phyloP scores from a whole-genome alignment of 2,329 filamentous ascomycete species.

The Cadophora sp. region DNA sequence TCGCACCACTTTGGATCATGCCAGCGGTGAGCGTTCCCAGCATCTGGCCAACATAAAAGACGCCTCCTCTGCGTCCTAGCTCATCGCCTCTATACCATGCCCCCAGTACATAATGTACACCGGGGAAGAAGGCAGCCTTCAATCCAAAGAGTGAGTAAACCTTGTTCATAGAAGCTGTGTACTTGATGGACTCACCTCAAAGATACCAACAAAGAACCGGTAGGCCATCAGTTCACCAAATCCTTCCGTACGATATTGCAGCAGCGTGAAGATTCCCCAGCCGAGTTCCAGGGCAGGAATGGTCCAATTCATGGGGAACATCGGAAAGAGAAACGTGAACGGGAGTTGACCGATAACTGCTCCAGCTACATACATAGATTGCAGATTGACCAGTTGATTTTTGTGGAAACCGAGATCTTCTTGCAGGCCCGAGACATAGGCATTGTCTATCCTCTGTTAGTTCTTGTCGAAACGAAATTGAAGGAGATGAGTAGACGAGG shows the following conservation, averaged over 20 bases:
- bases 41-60: constrained; percentile 39
- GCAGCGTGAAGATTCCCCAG: constrained; percentile 40
- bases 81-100: constrained; percentile 47
- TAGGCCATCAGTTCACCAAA: constrained; percentile 59
- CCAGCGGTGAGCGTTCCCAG: constrained; percentile 38
- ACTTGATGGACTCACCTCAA: constrained; percentile 49
- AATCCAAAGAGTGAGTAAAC: background rate
- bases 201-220: constrained; percentile 60
- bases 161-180: too few relatives aligned
- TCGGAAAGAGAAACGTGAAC: constrained; percentile 40
- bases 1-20: constrained; percentile 36
- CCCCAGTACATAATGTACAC: constrained; percentile 46
- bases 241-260: constrained; percentile 46
- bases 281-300: constrained; percentile 39
- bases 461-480: background rate
- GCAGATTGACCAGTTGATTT: constrained; percentile 53
- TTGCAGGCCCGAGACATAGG: constrained; percentile 42
- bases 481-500: background rate
- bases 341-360: constrained; percentile 39
- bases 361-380: constrained; percentile 37
- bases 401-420: constrained; percentile 55
- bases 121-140: constrained; percentile 46
- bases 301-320: constrained; percentile 39
- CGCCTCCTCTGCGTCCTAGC: constrained; percentile 34
- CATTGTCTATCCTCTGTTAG: constrained; percentile 40